phyloP scores from a whole-genome alignment of 768 basidiomycete genomes.

The Russula emetica region DNA sequence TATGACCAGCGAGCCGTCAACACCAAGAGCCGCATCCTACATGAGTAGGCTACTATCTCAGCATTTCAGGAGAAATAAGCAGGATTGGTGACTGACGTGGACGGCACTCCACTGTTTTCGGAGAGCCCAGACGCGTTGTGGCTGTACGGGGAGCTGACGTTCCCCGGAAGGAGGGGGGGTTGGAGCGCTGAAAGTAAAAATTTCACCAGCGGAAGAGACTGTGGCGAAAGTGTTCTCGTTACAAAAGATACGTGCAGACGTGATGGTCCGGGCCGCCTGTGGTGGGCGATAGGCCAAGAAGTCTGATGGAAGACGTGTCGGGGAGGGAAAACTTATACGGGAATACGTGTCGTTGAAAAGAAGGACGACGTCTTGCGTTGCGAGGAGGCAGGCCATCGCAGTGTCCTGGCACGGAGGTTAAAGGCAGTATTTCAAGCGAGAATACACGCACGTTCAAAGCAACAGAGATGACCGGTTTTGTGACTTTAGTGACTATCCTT shows the following conservation, averaged over 20 bases:
- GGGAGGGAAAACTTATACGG: constrained; percentile 74
- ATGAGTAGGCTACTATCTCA: constrained; percentile 4
- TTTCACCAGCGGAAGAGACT: constrained; percentile 81
- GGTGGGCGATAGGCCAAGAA: constrained; percentile 71
- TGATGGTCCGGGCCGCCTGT: constrained; percentile 62
- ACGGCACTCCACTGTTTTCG: constrained; percentile 84
- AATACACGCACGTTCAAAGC: constrained; percentile 60
- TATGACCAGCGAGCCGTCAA: constrained; percentile 83
- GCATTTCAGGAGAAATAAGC: background rate
- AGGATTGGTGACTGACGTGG: constrained; percentile 43
- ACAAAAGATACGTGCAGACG: constrained; percentile 72
- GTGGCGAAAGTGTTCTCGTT: constrained; percentile 82
- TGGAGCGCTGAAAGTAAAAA: constrained; percentile 70
- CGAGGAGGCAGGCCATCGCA: constrained; percentile 76
- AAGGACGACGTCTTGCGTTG: constrained; percentile 77
- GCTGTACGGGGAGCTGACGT: constrained; percentile 50
- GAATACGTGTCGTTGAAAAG: constrained; percentile 72
- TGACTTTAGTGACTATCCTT: constrained; percentile 74
- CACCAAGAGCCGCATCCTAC: constrained; percentile 83
- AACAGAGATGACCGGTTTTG: constrained; percentile 63
- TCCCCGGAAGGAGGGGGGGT: constrained; percentile 30
- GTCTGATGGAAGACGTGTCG: constrained; percentile 40
- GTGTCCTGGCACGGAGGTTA: constrained; percentile 51
- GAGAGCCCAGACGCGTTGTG: constrained; percentile 88
- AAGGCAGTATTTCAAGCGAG: background rate